A percentile compares a stretch with the other conserved stretches of the same genome.
phyloP scores from a whole-genome alignment of 805 yeast genomes.

The Aciculoconidium aculeatum region DNA sequence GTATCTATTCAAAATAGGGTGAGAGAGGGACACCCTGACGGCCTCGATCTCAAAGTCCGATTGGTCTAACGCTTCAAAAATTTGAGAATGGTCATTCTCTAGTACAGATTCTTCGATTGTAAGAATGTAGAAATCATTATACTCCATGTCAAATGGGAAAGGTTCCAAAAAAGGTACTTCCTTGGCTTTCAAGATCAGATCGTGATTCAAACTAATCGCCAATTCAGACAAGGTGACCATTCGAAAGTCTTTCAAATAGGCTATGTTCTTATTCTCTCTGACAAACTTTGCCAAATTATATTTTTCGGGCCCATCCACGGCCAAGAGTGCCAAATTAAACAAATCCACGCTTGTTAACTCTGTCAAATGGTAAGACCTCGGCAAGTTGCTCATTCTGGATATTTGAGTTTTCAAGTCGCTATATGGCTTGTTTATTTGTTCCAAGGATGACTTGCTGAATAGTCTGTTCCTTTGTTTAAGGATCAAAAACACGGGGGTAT shows the following conservation, averaged over 20 bases:
- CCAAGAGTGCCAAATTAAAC: slow-evolving; percentile 23
- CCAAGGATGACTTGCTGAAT: slow-evolving; percentile 19
- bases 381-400: slow-evolving; percentile 3
- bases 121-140: slow-evolving; percentile 19
- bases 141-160: slow-evolving; percentile 26
- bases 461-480: slow-evolving; percentile 23
- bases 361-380: slow-evolving; percentile 28
- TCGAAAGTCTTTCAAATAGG: background rate
- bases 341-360: slow-evolving; percentile 24
- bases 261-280: no score
- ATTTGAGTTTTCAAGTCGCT: slow-evolving; percentile 11
- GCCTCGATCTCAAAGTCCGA: slow-evolving; percentile 24
- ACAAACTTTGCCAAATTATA: no score
- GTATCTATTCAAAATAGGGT: slow-evolving; percentile 11
- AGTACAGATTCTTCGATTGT: slow-evolving; percentile 26
- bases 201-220: no score
- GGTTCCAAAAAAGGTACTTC: background rate
- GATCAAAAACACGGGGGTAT: slow-evolving; percentile 26
- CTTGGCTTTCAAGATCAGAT: background rate
- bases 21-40: slow-evolving; percentile 16
- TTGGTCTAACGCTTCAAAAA: slow-evolving; percentile 18
- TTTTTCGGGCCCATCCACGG: slow-evolving; percentile 6
- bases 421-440: slow-evolving; percentile 18
- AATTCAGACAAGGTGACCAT: no score
- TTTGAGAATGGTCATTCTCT: slow-evolving; percentile 16